Evolutionary conservation across 78 protist genomes (phyloP).

Genomic region (Monosiga brevicollis): DNA sequence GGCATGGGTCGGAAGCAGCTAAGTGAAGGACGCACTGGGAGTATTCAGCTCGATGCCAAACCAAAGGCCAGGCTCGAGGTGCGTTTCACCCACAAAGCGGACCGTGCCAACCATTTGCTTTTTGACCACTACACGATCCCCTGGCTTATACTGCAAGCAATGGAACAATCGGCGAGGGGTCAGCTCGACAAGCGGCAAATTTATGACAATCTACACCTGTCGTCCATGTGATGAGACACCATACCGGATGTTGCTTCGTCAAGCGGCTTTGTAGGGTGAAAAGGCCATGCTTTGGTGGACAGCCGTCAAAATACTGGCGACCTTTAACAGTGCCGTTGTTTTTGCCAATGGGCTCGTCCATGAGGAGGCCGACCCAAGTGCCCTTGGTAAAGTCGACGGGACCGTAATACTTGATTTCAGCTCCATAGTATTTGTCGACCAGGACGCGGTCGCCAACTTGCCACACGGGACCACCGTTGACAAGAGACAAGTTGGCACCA

Average conservation of each 20-base stretch:
- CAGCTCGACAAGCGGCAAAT: too few species aligned
- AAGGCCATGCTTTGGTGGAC: neutral
- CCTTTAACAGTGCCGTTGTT: neutral
- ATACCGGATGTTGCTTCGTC: neutral
- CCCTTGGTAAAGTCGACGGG: neutral
- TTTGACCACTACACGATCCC: neutral
- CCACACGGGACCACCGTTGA: neutral
- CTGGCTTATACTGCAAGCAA: neutral
- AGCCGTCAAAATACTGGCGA: neutral
- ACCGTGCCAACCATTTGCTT: neutral
- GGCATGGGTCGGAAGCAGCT: neutral
- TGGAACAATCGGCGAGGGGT: too few species aligned
- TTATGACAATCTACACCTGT: neutral
- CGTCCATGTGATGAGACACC: neutral
- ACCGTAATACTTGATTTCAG: neutral
- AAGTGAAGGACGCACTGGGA: neutral
- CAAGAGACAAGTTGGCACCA: too few species aligned
- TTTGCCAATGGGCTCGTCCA: neutral
- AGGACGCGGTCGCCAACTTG: neutral
- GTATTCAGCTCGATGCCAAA: neutral
- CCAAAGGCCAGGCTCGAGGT: neutral
- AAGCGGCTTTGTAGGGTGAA: neutral
- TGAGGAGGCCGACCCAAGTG: neutral
- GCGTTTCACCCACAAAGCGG: neutral
- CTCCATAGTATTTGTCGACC: neutral